Conservation (phyloP, 345 rosid species). For the Brassica juncea region DNA sequence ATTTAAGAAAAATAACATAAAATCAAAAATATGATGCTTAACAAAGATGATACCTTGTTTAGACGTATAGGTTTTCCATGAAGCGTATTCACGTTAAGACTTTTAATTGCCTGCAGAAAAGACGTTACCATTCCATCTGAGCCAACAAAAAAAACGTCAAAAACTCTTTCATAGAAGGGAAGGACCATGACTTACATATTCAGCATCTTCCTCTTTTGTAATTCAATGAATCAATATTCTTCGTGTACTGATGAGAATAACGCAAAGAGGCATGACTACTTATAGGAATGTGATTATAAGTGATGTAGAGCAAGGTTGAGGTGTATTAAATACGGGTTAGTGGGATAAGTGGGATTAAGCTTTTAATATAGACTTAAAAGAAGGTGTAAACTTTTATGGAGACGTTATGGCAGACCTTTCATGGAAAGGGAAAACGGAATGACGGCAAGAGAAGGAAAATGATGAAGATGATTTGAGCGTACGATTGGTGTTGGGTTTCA, state of each 20-base stretch:
- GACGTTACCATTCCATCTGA: too few relatives aligned
- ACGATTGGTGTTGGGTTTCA: not conserved
- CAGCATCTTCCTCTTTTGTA: not conserved
- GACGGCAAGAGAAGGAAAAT: not conserved
- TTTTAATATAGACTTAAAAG: not conserved
- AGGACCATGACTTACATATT: too few relatives aligned
- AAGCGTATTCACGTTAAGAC: too few relatives aligned
- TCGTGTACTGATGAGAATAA: not conserved
- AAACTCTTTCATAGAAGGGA: too few relatives aligned
- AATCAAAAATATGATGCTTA: too few relatives aligned
- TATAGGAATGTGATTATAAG: not conserved
- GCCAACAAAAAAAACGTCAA: too few relatives aligned
- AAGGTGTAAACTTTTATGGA: not conserved
- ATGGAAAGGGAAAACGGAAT: not conserved
- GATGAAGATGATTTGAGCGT: not conserved
- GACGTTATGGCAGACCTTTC: not conserved
- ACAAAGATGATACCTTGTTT: too few relatives aligned
- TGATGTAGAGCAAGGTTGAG: not conserved
- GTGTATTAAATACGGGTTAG: not conserved
- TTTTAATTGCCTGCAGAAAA: too few relatives aligned
- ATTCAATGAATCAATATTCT: not conserved
- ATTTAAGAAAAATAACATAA: too few relatives aligned
- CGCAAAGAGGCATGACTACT: not conserved
- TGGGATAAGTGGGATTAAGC: not conserved
- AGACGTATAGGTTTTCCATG: too few relatives aligned